A percentile compares a stretch with the other conserved stretches of the same genome.
These are phyloP conservation scores for Blepharisma japonicum DNA, from an alignment of 73 alveolate genomes.

Conservation along the genomic window DNA sequence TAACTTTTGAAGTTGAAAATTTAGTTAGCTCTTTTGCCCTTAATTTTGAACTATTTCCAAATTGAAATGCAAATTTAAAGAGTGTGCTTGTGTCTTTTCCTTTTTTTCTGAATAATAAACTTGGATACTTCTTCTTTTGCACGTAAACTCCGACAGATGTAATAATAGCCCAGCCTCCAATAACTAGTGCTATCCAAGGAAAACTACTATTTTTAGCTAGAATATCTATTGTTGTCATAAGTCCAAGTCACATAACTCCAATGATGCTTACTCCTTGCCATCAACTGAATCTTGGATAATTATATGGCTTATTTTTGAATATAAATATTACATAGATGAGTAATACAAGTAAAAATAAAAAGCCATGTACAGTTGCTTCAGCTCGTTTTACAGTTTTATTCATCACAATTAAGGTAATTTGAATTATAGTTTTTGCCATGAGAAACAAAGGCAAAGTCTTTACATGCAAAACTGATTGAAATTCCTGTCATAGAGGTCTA, in stretches of 20 bases:
- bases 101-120: too few species aligned
- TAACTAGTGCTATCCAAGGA: too few species aligned
- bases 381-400: constrained; percentile 18
- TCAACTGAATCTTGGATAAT: not conserved
- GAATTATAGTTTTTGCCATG: not conserved
- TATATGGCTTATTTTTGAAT: constrained; percentile 15
- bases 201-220: too few species aligned
- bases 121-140: too few species aligned
- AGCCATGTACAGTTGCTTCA: constrained; percentile 25
- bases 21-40: too few species aligned
- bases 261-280: not conserved
- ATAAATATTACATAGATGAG: not conserved
- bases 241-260: not conserved
- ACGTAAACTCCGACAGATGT: too few species aligned
- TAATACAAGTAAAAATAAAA: not conserved
- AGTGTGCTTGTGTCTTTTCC: too few species aligned
- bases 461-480: not conserved
- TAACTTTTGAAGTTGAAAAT: too few species aligned
- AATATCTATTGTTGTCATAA: constrained; percentile 9
- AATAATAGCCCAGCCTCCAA: too few species aligned
- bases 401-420: not conserved
- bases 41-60: too few species aligned
- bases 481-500: constrained; percentile 18
- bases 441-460: not conserved
- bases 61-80: too few species aligned